Percentiles rank a stretch among this genome's conserved stretches.
Conservation (phyloP, 495 filamentous ascomycete genomes). For the Xylaria palmicola region DNA sequence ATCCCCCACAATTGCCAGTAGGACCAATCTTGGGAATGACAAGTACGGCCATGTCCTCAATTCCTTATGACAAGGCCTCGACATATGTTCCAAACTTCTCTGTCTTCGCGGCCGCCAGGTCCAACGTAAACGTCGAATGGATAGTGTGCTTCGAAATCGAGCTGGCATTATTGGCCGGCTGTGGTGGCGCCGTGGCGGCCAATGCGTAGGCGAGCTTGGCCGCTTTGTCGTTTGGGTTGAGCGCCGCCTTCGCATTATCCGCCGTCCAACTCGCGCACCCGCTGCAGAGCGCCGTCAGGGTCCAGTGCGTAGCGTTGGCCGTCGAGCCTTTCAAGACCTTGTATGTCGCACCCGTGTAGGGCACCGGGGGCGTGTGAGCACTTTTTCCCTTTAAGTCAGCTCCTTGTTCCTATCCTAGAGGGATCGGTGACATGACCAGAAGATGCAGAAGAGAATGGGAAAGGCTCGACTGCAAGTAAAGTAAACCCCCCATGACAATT, state of each 20-base stretch:
- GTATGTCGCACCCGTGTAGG: slow-evolving; percentile 44
- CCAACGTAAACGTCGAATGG: slow-evolving; percentile 24
- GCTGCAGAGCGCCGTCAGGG: slow-evolving; percentile 44
- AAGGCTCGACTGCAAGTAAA: too few species aligned
- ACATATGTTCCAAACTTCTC: slow-evolving; percentile 24
- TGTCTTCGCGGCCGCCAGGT: slow-evolving; percentile 24
- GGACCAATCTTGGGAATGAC: too few species aligned
- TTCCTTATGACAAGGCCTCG: neutral
- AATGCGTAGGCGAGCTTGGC: slow-evolving; percentile 12
- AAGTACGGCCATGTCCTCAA: too few species aligned
- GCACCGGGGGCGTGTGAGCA: slow-evolving; percentile 34
- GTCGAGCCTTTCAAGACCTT: slow-evolving; percentile 42
- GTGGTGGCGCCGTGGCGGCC: slow-evolving; percentile 2
- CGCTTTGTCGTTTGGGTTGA: slow-evolving; percentile 30
- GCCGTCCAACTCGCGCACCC: slow-evolving; percentile 42
- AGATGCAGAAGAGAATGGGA: neutral
- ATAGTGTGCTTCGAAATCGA: slow-evolving; percentile 28
- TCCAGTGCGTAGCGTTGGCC: slow-evolving; percentile 50
- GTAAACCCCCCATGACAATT: too few species aligned
- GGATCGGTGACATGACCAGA: neutral
- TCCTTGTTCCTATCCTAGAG: neutral
- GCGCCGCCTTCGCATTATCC: slow-evolving; percentile 13
- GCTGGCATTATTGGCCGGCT: slow-evolving; percentile 22
- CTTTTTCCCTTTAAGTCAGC: slow-evolving; percentile 26
- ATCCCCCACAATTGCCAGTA: too few species aligned